These are phyloP conservation scores for Cryphonectria japonica DNA, from an alignment of 2,329 filamentous ascomycete species.

Conservation along the genomic window DNA sequence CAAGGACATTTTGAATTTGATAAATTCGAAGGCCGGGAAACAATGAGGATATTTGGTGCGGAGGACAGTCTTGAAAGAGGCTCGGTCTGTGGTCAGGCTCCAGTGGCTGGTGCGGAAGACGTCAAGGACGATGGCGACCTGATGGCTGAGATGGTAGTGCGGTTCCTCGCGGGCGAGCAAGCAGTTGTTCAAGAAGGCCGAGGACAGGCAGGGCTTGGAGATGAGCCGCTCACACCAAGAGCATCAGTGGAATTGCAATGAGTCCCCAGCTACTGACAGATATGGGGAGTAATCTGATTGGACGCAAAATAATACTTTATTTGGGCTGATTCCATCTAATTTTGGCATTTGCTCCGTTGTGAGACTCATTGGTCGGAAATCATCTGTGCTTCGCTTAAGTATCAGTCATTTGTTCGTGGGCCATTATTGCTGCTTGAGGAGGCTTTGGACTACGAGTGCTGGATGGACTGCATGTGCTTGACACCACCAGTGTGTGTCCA, in stretches of 20 bases:
- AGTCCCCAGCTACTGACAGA: not conserved
- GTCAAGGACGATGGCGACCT: conserved; percentile 7
- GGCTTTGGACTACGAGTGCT: too few relatives aligned
- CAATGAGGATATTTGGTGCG: conserved; percentile 24
- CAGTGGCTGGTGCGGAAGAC: not conserved
- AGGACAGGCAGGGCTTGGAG: not conserved
- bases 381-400: too few relatives aligned
- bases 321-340: too few relatives aligned
- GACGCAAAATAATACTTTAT: too few relatives aligned
- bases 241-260: conserved; percentile 1
- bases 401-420: too few relatives aligned
- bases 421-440: too few relatives aligned
- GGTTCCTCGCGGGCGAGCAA: conserved; percentile 10
- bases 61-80: not conserved
- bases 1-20: conserved; percentile 28
- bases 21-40: conserved; percentile 20
- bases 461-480: not conserved
- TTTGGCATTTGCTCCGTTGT: too few relatives aligned
- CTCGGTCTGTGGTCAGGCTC: not conserved
- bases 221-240: not conserved
- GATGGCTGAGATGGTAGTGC: conserved; percentile 22
- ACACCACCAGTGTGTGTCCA: not conserved
- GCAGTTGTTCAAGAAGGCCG: not conserved
- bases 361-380: too few relatives aligned
- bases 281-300: not conserved